Conservation (phyloP, 169 alveolate species). For the Pseudocohnilembus persalinus region DNA sequence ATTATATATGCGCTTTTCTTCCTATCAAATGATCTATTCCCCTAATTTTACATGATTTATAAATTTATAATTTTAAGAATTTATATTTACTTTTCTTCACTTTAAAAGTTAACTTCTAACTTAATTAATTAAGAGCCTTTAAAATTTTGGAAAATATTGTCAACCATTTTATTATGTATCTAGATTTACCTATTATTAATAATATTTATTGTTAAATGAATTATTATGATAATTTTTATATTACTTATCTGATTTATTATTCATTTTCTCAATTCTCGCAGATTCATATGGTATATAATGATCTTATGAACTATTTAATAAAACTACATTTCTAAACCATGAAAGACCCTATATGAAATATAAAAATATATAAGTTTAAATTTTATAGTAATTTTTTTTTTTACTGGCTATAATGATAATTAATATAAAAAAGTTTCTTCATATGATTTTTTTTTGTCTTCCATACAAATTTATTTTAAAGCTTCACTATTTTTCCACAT, state of each 20-base stretch:
- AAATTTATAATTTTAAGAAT: not conserved
- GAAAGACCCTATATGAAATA: slow-evolving; percentile 4
- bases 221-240: slow-evolving; percentile 21
- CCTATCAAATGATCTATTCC: slow-evolving; percentile 90
- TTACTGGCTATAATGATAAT: slow-evolving; percentile 53
- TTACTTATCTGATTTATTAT: slow-evolving; percentile 2
- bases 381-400: slow-evolving; percentile 26
- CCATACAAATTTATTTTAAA: slow-evolving; percentile 84
- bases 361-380: slow-evolving; percentile 36
- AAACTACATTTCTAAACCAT: slow-evolving; percentile 84
- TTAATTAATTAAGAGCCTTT: slow-evolving; percentile 72
- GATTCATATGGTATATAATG: slow-evolving; percentile 91
- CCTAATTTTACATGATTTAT: slow-evolving; percentile 33
- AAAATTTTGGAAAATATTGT: slow-evolving; percentile 70
- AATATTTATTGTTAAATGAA: slow-evolving; percentile 1
- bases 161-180: slow-evolving; percentile 82
- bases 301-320: slow-evolving; percentile 87
- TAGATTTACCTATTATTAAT: slow-evolving; percentile 43
- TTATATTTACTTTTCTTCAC: slow-evolving; percentile 68
- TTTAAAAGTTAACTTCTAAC: slow-evolving; percentile 84
- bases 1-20: slow-evolving; percentile 95
- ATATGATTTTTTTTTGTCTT: slow-evolving; percentile 76
- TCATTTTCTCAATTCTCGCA: slow-evolving; percentile 80
- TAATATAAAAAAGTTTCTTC: slow-evolving; percentile 81
- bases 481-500: slow-evolving; percentile 87